Evolutionary conservation across 352 stramenopile species (phyloP), one percentile per base, ranked within the genome.

Genomic region (Phytophthora sojae): DNA sequence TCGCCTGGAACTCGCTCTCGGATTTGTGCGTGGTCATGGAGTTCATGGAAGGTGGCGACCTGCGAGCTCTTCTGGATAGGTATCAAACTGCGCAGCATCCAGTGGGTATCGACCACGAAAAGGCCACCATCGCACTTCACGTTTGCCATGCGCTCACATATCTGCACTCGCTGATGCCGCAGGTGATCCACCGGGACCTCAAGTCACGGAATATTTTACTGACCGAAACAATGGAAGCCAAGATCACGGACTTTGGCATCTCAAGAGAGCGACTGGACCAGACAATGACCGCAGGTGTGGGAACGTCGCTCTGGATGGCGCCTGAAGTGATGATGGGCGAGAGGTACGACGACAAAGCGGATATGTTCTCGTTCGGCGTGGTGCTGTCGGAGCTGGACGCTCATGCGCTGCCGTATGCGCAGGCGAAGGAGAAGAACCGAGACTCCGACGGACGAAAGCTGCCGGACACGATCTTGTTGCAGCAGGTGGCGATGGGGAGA

Each of bases 201-300:
- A 92, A 91, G 73, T 90, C 82, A 26, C 73, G 82, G 39, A 92
- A 92, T 69, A 75, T 92, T 47, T 60, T 92, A 23, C 70, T 92
- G 2, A 91, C 80, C 64, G n/a, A 35, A 1, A 55, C 76, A 17
- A 73, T 71, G n/a, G 65, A 67, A 4, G 79, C 81, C 21, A 89
- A 89, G 66, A 44, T 89, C 19, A 73, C 54, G 1, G 79, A 87
- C 57, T 87, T 89, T 73, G 77, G 81, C 5, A 77, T 85, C 37
- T 86, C 76, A 32, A 71, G 79, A 17, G 62, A 67, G 26, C 21
- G 50, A 3, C 30, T 23, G 1, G 67, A 79, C 15, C 21, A 32
- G 2, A 66, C 61, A 7, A 67, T 75, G 61, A 76, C 69, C 0
- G 64, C 64, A 0, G 63, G 63, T 6, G 64, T 76, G 1, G 56